A percentile compares a stretch with the other conserved stretches of the same genome.
phyloP scores from a whole-genome alignment of 78 protist genomes.

The Mastigamoeba balamuthi region DNA sequence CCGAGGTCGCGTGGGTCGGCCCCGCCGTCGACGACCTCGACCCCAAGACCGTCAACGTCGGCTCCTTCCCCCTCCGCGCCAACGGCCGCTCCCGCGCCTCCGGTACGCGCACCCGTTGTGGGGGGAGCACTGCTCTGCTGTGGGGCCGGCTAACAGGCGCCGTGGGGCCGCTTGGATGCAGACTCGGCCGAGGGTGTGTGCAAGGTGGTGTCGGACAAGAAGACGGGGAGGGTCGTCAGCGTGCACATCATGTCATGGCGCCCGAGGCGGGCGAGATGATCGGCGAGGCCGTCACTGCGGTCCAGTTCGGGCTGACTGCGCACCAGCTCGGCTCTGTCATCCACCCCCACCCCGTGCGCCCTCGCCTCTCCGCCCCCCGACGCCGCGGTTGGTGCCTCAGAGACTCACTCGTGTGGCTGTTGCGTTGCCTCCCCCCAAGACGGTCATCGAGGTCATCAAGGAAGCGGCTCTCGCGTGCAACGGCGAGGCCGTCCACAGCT shows the following conservation, averaged over 20 bases:
- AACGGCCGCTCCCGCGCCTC: slow-evolving; percentile 93
- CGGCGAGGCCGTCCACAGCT: slow-evolving; percentile 89
- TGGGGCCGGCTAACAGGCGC: not conserved
- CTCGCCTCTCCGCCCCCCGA: not conserved
- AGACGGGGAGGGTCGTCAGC: slow-evolving; percentile 86
- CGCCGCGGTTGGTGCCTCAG: not conserved
- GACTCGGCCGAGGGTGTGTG: slow-evolving; percentile 82
- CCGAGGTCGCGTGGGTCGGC: slow-evolving; percentile 99
- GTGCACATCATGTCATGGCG: slow-evolving; percentile 68
- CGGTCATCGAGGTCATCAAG: slow-evolving; percentile 93
- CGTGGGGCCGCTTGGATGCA: not conserved
- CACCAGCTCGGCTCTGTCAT: slow-evolving; percentile 93
- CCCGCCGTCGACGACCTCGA: slow-evolving; percentile 91
- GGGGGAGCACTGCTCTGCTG: not conserved
- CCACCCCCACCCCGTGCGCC: slow-evolving; percentile 93
- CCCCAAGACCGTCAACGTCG: slow-evolving; percentile 65
- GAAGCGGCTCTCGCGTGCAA: slow-evolving; percentile 84
- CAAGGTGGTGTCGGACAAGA: slow-evolving; percentile 72
- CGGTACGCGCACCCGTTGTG: not conserved
- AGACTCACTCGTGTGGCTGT: not conserved
- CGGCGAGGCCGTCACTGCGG: slow-evolving; percentile 83
- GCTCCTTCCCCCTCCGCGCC: slow-evolving; percentile 93
- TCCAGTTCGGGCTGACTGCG: slow-evolving; percentile 88
- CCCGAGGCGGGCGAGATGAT: slow-evolving; percentile 85
- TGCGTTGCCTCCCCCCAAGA: slow-evolving; percentile 3